Percentiles rank a stretch among this genome's conserved stretches.
These are phyloP conservation scores for Daldinia caldariorum DNA, from an alignment of 495 filamentous ascomycete species.

Conservation along the genomic window DNA sequence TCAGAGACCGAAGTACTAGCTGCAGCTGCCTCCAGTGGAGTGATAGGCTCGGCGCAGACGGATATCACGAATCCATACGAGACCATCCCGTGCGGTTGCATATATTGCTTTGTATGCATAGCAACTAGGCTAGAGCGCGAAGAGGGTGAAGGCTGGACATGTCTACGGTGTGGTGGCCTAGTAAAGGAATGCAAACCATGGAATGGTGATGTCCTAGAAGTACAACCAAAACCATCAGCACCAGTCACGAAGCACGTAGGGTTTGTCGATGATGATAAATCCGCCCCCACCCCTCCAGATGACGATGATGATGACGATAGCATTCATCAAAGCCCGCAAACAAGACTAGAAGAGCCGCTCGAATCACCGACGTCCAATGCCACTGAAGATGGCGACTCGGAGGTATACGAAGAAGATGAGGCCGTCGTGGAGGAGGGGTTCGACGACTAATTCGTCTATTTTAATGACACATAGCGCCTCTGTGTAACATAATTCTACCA, in stretches of 20 bases:
- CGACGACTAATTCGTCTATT: slow-evolving; percentile 39
- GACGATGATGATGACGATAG: slow-evolving; percentile 38
- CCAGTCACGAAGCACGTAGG: slow-evolving; percentile 72
- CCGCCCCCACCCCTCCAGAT: slow-evolving; percentile 27
- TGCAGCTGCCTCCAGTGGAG: slow-evolving; percentile 70
- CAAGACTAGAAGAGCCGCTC: slow-evolving; percentile 22
- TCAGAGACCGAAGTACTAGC: slow-evolving; percentile 76
- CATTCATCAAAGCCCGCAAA: slow-evolving; percentile 9
- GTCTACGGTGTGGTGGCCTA: slow-evolving; percentile 85
- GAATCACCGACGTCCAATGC: slow-evolving; percentile 31
- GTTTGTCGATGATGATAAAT: slow-evolving; percentile 67
- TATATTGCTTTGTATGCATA: slow-evolving; percentile 98
- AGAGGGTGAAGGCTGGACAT: slow-evolving; percentile 96
- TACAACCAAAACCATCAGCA: slow-evolving; percentile 59
- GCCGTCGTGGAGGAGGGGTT: slow-evolving; percentile 53
- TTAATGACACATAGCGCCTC: neutral
- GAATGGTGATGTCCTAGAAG: slow-evolving; percentile 82
- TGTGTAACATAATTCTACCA: neutral
- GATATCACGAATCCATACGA: slow-evolving; percentile 98
- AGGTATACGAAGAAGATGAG: slow-evolving; percentile 59
- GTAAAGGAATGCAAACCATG: slow-evolving; percentile 93
- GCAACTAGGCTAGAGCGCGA: slow-evolving; percentile 88
- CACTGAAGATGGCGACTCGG: slow-evolving; percentile 50
- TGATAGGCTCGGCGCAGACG: slow-evolving; percentile 87
- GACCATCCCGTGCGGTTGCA: slow-evolving; percentile 85